Base-by-base conservation (phyloP, 164 flowering plant species). In the Dillenia suffruticosa region DNA sequence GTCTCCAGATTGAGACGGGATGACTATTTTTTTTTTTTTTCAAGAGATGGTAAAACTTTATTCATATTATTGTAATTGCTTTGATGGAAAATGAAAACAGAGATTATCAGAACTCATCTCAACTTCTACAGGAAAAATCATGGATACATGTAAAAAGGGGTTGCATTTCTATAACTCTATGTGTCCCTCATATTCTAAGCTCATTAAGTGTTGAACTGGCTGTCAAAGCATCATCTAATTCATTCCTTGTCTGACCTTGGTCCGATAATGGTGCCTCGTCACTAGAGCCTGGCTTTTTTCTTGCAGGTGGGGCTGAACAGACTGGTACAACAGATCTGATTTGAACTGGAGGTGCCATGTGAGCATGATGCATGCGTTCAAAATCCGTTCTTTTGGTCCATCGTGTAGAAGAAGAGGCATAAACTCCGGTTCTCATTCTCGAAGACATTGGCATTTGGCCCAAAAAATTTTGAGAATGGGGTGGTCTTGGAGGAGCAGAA, bases 281-380 rank as follows among this genome's bases (percentile, higher is more conserved):
- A 45, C 44, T 40, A 19, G 70, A 50, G 44, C 62, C 71, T 4
- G 77, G 64, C 24, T 45, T 49, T 61, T 62, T 65, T 61, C 77
- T 71, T 5, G 67, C 52, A 10, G 81, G 81, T 10, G 85, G 81
- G 54, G 84, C 81, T 14, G 86, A 76, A 73, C 84, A 82, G 13
- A 81, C 86, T 12, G 84, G 89, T 2, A 75, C 67, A 44, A 84
- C 81, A 2, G 88, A 79, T 51, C 85, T 70, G 58, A 84, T 78
- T 58, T 81, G 77, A 61, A 84, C 86, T 19, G 86, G 66, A 2
- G 88, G 88, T 5, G 88, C 88, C 74, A 76, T 66, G 63, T 26
- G 58, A 54, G 9, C 12, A 2, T 77, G 63, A 49, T 49, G 68
- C 14, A 57, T n/a, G 17, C 64, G 56, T 40, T 64, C 70, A 52